phyloP scores from a whole-genome alignment of 805 yeast species.

The Wickerhamomyces strasburgensis region DNA sequence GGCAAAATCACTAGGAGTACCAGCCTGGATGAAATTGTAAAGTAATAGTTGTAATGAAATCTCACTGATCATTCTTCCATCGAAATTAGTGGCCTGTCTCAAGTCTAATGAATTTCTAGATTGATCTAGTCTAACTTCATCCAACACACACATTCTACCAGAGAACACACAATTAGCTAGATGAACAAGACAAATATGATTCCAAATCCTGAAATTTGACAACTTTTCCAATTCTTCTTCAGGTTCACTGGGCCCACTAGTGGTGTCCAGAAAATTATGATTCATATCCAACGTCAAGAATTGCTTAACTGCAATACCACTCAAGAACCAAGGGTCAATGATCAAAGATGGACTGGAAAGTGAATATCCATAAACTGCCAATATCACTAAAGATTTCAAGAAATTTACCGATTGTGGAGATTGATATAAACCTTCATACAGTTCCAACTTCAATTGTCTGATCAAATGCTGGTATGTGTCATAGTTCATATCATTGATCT shows the following conservation, averaged over 20 bases:
- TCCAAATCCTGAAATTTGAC: conserved; percentile 62
- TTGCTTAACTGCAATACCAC: conserved; percentile 61
- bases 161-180: conserved; percentile 59
- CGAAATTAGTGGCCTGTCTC: conserved; percentile 66
- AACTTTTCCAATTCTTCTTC: conserved; percentile 30
- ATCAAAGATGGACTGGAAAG: conserved; percentile 47
- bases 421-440: conserved; percentile 33
- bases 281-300: conserved; percentile 47
- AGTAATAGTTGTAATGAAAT: conserved; percentile 54
- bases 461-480: conserved; percentile 28
- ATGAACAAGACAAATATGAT: conserved; percentile 65
- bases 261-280: conserved; percentile 14
- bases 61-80: conserved; percentile 79
- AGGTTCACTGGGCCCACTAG: conserved; percentile 16
- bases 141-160: conserved; percentile 61
- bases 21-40: conserved; percentile 51
- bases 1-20: conserved; percentile 24
- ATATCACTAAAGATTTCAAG: conserved; percentile 60
- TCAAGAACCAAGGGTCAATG: conserved; percentile 67
- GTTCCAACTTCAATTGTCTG: conserved; percentile 33
- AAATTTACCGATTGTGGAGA: conserved; percentile 52
- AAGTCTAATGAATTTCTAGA: conserved; percentile 54
- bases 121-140: conserved; percentile 52
- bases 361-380: conserved; percentile 61
- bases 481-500: conserved; percentile 17